A percentile compares a stretch with the other conserved stretches of the same genome.
Conservation (phyloP, 768 basidiomycete genomes). For the Lactarius psammicola region DNA sequence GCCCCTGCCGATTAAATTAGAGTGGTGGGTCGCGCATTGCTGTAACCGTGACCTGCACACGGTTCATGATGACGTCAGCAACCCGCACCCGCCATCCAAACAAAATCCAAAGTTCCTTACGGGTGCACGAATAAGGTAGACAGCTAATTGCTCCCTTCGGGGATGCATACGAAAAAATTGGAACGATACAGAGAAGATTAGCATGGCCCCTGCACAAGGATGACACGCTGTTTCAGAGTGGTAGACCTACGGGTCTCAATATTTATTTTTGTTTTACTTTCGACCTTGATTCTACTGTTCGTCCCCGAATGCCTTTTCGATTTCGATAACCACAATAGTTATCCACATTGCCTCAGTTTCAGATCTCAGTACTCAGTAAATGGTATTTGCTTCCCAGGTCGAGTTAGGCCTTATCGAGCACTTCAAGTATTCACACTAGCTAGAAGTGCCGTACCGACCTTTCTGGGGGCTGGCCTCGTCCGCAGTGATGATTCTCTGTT, state of each 20-base stretch:
- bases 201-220: slow-evolving; percentile 99
- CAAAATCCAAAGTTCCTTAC: not conserved
- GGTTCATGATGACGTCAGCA: not conserved
- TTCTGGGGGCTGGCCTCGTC: not conserved
- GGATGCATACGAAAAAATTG: slow-evolving; percentile 98
- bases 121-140: no score
- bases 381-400: no score
- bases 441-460: not conserved
- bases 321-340: no score
- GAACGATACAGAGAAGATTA: slow-evolving; percentile 99
- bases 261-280: slow-evolving; percentile 36
- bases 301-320: no score
- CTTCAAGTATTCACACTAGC: not conserved
- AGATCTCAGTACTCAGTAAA: no score
- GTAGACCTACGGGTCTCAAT: slow-evolving; percentile 54
- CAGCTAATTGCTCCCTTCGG: slow-evolving; percentile 61
- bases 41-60: no score
- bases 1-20: not conserved
- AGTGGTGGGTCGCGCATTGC: no score
- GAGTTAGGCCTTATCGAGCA: no score
- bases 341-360: no score
- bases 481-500: not conserved
- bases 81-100: not conserved
- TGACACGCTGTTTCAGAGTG: slow-evolving; percentile 99
- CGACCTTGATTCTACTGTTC: not conserved